Percentiles rank a stretch among this genome's conserved stretches.
Evolutionary conservation across 2,329 filamentous ascomycete species (phyloP).

Genomic region (Apiospora marii): DNA sequence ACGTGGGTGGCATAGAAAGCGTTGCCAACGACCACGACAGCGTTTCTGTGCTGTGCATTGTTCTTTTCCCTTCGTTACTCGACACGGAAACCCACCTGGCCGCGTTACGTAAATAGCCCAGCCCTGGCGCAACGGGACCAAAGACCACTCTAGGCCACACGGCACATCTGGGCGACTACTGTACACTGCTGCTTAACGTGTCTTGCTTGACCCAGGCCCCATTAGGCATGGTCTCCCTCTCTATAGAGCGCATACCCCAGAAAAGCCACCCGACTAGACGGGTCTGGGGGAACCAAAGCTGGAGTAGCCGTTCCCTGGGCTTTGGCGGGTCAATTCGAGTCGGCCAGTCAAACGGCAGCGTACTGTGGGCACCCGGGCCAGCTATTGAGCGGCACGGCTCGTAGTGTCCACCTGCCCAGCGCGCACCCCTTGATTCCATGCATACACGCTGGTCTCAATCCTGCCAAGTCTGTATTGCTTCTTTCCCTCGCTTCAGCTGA

Average conservation of each 20-base stretch:
- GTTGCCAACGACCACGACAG: neutral
- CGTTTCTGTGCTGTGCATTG: neutral
- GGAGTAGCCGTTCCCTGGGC: neutral
- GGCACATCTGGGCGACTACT: neutral
- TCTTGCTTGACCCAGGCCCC: neutral
- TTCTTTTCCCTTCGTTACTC: neutral
- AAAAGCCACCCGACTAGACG: neutral
- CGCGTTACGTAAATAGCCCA: neutral
- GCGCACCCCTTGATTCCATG: neutral
- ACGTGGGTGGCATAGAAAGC: neutral
- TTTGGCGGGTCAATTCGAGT: too few species aligned
- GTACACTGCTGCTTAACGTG: neutral
- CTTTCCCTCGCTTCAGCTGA: neutral
- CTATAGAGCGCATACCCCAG: neutral
- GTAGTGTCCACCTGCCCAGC: neutral
- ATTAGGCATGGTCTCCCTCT: too few species aligned
- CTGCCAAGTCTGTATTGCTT: neutral
- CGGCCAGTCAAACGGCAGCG: too few species aligned
- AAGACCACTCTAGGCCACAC: neutral
- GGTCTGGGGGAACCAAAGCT: neutral
- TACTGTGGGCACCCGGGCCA: neutral
- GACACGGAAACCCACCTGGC: neutral
- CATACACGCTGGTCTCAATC: neutral
- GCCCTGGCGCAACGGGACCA: neutral
- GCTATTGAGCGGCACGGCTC: constrained; percentile 9